A percentile compares a stretch with the other conserved stretches of the same genome.
phyloP scores from a whole-genome alignment of 2,329 filamentous ascomycete genomes.

The Cordyceps javanica region DNA sequence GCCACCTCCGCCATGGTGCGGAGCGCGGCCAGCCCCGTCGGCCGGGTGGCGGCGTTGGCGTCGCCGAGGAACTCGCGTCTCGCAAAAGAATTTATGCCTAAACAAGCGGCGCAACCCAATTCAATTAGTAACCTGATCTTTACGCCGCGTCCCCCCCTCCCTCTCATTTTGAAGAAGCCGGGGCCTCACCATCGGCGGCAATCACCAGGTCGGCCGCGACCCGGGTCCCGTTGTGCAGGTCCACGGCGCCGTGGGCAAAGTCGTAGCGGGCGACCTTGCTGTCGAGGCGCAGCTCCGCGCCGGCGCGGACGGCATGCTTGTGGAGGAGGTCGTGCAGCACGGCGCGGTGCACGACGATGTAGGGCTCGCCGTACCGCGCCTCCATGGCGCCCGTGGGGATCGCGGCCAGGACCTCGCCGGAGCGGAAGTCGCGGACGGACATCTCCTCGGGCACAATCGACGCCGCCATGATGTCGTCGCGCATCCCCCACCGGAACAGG shows the following conservation, averaged over 20 bases:
- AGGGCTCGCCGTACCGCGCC: constrained; percentile 24
- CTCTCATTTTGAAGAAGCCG: no score
- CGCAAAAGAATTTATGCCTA: constrained; percentile 24
- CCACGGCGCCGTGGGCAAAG: constrained; percentile 17
- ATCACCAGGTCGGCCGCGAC: constrained; percentile 26
- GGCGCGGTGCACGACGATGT: constrained; percentile 30
- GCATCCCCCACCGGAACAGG: constrained; percentile 25
- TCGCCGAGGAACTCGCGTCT: constrained; percentile 16
- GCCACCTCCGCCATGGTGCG: constrained; percentile 31
- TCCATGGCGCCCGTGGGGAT: constrained; percentile 18
- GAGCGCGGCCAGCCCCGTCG: constrained; percentile 35
- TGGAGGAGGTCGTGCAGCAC: constrained; percentile 29
- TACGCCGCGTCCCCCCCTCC: no score
- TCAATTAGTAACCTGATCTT: no score
- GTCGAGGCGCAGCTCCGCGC: constrained; percentile 19
- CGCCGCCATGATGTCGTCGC: constrained; percentile 14
- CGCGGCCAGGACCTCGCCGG: constrained; percentile 20
- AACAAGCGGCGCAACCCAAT: no score
- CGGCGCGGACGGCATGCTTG: constrained; percentile 20
- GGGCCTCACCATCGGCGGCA: constrained; percentile 27
- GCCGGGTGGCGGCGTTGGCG: constrained; percentile 12
- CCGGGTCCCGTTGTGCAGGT: constrained; percentile 18
- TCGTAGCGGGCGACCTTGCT: constrained; percentile 22
- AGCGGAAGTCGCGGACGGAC: constrained; percentile 20
- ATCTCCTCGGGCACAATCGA: constrained; percentile 18